Evolutionary conservation across 768 basidiomycete genomes (phyloP), one percentile per base, ranked within the genome.

Genomic region (Agrocybe pediades): DNA sequence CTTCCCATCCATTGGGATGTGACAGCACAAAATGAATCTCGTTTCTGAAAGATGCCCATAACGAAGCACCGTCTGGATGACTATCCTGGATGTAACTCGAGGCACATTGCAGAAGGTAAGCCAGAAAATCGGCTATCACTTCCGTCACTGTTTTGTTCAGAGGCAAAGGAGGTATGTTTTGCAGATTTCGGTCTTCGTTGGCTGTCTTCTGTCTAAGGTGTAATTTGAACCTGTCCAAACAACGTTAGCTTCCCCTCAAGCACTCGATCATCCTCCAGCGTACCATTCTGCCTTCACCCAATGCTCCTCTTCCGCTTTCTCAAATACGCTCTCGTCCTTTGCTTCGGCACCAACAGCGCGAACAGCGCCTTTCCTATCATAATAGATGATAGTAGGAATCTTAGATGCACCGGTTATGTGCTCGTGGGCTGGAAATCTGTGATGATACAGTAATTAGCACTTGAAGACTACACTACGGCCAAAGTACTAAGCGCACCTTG

Each of bases 221-320:
- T 19, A 70, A 57, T 54, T 70, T 71, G 53, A 69, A 71, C 77
- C 59, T 73, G 43, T 9, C 13, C 40, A 19, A 9, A 11, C 29
- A 16, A 41, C 17, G 3, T 27, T 5, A 20, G 17, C n/a, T 41
- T 11, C 19, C 25, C 9, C 6, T 3, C 20, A 46, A 16, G 27
- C 24, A 21, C 15, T 1, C 24, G 8, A 20, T 16, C 26, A 25
- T 17, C 21, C 2, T 17, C 65, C 16, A 2, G 29, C 25, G 23
- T 60, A 11, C 82, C 81, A 82, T 62, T 80, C 77, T 3, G 73
- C 75, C 54, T 76, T 80, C 41, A 67, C 53, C 77, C 77, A 82
- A 19, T 70, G 69, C 50, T 77, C 71, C 0, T 78, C 75, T 23
- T 74, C 71, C 1, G 76, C 78, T 44, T 44, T 59, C 50, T 76